Evolutionary conservation across 306 rosid species (phyloP), one percentile per base, ranked within the genome.

Genomic region (Glycine soja): DNA sequence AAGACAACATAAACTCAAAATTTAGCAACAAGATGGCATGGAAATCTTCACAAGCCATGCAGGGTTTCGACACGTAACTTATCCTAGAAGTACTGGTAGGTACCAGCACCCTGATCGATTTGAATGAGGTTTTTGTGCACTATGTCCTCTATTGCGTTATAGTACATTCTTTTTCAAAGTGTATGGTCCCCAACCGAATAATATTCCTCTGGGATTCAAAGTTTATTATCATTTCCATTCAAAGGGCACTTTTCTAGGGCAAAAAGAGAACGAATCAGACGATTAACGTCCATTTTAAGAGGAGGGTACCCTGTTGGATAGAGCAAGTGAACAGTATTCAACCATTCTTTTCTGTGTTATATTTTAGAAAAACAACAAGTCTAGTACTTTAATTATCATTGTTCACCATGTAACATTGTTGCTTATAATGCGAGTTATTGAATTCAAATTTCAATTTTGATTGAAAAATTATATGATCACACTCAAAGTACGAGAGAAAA

Each of bases 21-120:
- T 32, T 50, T 69, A 70, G 72, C n/a, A 50, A 18, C 7, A 2
- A 45, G 30, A 15, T 53, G 54, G n/a, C 75, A 61, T 53, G 13
- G 57, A 46, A 75, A 74, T 79, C 70, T 38, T n/a, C 24, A 15
- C 30, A 54, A 70, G 14, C 63, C 89, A 65, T 66, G 69, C 82
- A 48, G 80, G 82, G 80, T 47, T 6, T 83, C 77, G 86, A 82
- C 86, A 83, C 81, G 87, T 80, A 24, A 70, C 16, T 24, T 24
- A 24, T 24, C 1, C 30, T 24, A 24, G 13, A 6, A 53, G 68
- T 75, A 74, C 79, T 61, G 32, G 38, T 24, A 14, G 51, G 87
- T 80, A 80, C 85, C 24, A 64, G 8, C 38, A 36, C 7, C 83
- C 46, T 65, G 47, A 12, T 53, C 32, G 40, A 83, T 78, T 72